Evolutionary conservation across 257 asterid species (phyloP).

Genomic region (Catharanthus roseus): DNA sequence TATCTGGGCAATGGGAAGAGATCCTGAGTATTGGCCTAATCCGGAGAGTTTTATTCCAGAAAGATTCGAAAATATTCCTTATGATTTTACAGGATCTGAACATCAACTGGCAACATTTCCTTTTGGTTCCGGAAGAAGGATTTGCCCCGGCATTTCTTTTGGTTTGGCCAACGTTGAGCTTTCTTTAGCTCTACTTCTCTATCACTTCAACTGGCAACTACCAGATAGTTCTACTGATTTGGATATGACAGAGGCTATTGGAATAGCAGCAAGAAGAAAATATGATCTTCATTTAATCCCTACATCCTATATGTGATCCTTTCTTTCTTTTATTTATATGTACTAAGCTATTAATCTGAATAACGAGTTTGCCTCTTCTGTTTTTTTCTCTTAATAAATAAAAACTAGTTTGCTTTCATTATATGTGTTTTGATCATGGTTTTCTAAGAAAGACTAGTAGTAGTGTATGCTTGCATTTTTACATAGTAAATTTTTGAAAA

Average conservation of each 20-base stretch:
- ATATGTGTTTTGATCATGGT: too few species aligned
- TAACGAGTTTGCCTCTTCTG: too few species aligned
- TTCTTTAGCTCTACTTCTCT: conserved; percentile 11
- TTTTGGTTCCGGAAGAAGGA: background rate
- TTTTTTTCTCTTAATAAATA: too few species aligned
- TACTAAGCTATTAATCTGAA: too few species aligned
- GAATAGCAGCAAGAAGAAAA: conserved; percentile 4
- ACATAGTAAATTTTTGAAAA: too few species aligned
- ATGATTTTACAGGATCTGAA: conserved; percentile 2
- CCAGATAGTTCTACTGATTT: conserved; percentile 1
- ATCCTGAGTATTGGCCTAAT: background rate
- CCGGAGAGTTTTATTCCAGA: conserved; percentile 1
- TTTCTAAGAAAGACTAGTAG: too few species aligned
- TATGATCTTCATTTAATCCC: conserved; percentile 6
- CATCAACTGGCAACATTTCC: too few species aligned
- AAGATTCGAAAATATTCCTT: background rate
- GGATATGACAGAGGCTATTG: conserved; percentile 6
- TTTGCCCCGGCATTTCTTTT: background rate
- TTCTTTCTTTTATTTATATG: too few species aligned
- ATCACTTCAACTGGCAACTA: conserved; percentile 14
- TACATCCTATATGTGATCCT: background rate
- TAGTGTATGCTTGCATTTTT: too few species aligned
- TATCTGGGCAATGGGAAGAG: conserved; percentile 12
- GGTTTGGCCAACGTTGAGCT: conserved; percentile 4
- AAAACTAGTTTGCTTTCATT: too few species aligned